Conservation (phyloP, 1,284 basidiomycete species). For the Ceratobasidium sp. region DNA sequence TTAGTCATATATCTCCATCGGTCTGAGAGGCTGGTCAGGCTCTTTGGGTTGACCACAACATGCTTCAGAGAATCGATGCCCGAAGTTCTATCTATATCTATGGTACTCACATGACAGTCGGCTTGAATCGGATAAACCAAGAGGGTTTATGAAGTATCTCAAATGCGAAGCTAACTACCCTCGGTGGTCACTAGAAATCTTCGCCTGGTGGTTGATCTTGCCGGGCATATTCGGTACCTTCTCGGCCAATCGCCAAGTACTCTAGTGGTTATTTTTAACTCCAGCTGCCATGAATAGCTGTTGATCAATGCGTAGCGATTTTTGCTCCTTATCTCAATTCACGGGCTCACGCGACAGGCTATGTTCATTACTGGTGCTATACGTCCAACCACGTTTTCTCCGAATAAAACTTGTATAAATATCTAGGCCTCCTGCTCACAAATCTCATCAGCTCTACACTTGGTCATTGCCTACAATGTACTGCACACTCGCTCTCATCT, state of each 20-base stretch:
- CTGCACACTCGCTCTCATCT: conserved; percentile 42
- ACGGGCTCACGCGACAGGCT: background rate
- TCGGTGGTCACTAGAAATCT: too few species aligned
- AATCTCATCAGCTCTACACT: conserved; percentile 25
- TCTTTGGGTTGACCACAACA: conserved; percentile 7
- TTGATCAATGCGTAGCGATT: background rate
- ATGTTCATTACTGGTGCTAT: background rate
- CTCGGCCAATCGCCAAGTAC: conserved; percentile 30
- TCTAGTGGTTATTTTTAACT: background rate
- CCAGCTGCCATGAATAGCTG: background rate
- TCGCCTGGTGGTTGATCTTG: background rate
- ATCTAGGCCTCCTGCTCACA: background rate
- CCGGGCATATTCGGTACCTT: conserved; percentile 28
- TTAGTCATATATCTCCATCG: conserved; percentile 30
- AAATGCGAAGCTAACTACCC: background rate
- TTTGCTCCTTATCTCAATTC: background rate
- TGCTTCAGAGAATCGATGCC: background rate
- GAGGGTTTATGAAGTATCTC: conserved; percentile 18
- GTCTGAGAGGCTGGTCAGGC: background rate
- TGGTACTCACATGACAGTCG: background rate
- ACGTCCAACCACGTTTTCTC: conserved; percentile 16
- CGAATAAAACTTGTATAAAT: conserved; percentile 29
- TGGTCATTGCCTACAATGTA: conserved; percentile 23
- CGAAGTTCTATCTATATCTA: too few species aligned
- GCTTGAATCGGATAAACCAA: conserved; percentile 20